Conservation (phyloP, 2,329 filamentous ascomycete genomes). For the Phyllachora maydis region DNA sequence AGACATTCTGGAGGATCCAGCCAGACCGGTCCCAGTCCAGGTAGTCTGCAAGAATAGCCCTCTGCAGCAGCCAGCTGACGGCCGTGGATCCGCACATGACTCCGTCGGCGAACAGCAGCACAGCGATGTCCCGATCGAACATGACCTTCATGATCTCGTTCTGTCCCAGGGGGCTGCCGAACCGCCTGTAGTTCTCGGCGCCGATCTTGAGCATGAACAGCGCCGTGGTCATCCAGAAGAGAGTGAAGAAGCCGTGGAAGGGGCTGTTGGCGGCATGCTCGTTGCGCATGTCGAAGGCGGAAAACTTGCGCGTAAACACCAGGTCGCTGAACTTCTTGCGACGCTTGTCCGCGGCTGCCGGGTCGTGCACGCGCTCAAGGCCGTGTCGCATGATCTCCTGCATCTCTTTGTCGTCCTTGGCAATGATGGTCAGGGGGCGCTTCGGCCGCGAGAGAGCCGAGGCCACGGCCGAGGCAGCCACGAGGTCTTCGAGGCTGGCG, state of each 20-base stretch:
- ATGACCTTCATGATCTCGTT: slow-evolving; percentile 56
- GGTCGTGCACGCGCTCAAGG: not conserved
- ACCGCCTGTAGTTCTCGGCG: slow-evolving; percentile 44
- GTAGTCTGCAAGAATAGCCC: slow-evolving; percentile 32
- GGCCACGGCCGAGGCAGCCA: not conserved
- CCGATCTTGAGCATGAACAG: slow-evolving; percentile 47
- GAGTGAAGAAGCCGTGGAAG: slow-evolving; percentile 61
- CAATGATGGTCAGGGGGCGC: too few relatives aligned
- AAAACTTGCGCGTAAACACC: slow-evolving; percentile 54
- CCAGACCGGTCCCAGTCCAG: slow-evolving; percentile 47
- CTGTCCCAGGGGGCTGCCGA: slow-evolving; percentile 46
- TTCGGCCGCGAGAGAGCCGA: not conserved
- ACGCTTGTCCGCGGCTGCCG: not conserved
- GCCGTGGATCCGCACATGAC: slow-evolving; percentile 46
- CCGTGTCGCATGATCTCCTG: not conserved
- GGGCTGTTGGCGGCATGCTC: slow-evolving; percentile 40
- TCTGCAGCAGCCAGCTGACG: slow-evolving; percentile 46
- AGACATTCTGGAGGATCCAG: slow-evolving; percentile 57
- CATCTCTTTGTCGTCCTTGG: too few relatives aligned
- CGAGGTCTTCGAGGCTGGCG: not conserved
- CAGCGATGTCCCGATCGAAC: slow-evolving; percentile 30
- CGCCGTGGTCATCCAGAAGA: slow-evolving; percentile 56
- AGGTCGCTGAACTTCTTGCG: slow-evolving; percentile 23
- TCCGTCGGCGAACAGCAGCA: slow-evolving; percentile 42
- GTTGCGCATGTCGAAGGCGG: slow-evolving; percentile 56